Percentiles rank a stretch among this genome's conserved stretches.
Evolutionary conservation across 2,329 filamentous ascomycete genomes (phyloP).

Genomic region (Phyllosticta capitalensis): DNA sequence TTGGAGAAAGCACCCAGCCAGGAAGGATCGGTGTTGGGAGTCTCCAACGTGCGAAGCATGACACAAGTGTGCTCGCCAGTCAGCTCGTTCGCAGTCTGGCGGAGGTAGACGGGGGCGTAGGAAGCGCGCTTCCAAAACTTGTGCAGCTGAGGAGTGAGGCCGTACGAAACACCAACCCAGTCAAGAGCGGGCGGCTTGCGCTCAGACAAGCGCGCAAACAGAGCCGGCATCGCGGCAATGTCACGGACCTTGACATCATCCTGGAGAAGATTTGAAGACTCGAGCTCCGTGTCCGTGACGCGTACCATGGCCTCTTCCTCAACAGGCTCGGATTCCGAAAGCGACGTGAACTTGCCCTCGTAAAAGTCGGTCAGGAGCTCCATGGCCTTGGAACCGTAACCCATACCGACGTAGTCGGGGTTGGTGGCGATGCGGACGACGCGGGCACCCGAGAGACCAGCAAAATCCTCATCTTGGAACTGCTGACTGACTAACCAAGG

Average conservation of each 20-base stretch:
- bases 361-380: conserved; percentile 87
- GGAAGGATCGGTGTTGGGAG: conserved; percentile 42
- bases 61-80: conserved; percentile 97
- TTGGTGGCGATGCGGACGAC: conserved; percentile 94
- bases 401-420: conserved; percentile 85
- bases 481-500: conserved; percentile 97
- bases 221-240: conserved; percentile 81
- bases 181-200: conserved; percentile 71
- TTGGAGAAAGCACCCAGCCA: conserved; percentile 88
- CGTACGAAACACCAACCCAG: conserved; percentile 93
- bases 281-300: conserved; percentile 73
- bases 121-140: conserved; percentile 91
- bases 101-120: conserved; percentile 84
- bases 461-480: conserved; percentile 96
- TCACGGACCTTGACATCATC: conserved; percentile 85
- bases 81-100: conserved; percentile 91
- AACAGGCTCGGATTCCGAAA: conserved; percentile 61
- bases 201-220: conserved; percentile 83
- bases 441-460: conserved; percentile 80
- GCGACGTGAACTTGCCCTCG: conserved; percentile 78
- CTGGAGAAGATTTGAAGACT: conserved; percentile 64
- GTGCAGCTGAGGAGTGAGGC: conserved; percentile 75
- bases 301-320: conserved; percentile 56
- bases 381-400: conserved; percentile 83
- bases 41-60: conserved; percentile 74